Evolutionary conservation across 371 early-diverging fungal genomes (phyloP).

Genomic region (Batkoa obscura): DNA sequence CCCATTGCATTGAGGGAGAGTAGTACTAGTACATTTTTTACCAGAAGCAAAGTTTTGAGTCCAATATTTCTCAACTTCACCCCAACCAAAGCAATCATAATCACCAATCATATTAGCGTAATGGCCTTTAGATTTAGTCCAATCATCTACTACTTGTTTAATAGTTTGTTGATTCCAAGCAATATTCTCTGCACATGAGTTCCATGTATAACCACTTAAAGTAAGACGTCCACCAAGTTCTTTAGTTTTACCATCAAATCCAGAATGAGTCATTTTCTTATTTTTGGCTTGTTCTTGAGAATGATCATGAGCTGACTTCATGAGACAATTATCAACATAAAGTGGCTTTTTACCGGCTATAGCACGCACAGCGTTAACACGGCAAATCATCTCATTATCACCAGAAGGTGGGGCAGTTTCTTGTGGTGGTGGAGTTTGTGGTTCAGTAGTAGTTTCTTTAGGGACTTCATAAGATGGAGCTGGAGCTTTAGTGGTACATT

Average conservation of each 20-base stretch:
- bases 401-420: neutral
- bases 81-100: neutral
- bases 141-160: neutral
- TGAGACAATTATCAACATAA: neutral
- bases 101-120: constrained; percentile 7
- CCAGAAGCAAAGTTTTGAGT: neutral
- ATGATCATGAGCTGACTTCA: neutral
- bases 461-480: too few species aligned
- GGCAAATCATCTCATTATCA: neutral
- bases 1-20: too few species aligned
- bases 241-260: neutral
- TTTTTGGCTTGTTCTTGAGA: neutral
- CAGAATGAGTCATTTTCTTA: neutral
- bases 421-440: too few species aligned
- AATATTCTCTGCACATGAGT: neutral
- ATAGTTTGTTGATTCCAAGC: neutral
- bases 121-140: constrained; percentile 10
- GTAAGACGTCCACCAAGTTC: neutral
- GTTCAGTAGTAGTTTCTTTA: too few species aligned
- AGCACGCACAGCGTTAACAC: neutral
- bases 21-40: too few species aligned
- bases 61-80: neutral
- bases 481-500: too few species aligned
- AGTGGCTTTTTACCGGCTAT: neutral
- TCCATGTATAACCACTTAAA: neutral